phyloP scores from a whole-genome alignment of 2,329 filamentous ascomycete genomes.

The Tolypocladium sp. region DNA sequence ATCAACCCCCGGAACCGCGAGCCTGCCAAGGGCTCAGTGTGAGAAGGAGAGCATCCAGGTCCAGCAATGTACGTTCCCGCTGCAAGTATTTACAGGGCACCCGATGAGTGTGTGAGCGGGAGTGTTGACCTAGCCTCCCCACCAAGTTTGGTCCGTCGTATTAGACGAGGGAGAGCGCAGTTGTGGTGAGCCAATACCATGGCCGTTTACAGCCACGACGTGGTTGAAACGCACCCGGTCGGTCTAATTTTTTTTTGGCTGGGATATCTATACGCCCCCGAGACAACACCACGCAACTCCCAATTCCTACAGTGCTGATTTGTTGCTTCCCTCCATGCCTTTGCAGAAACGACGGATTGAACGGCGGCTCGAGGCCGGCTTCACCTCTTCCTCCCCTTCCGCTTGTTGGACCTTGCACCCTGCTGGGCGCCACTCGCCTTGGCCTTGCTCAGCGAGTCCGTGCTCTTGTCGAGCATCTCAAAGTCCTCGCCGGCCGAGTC shows the following conservation, averaged over 20 bases:
- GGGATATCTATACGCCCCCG: neutral
- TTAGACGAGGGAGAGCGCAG: neutral
- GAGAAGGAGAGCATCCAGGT: neutral
- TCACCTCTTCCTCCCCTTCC: conserved; percentile 31
- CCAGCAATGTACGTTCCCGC: neutral
- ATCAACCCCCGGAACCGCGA: neutral
- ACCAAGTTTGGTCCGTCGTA: neutral
- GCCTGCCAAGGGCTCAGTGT: neutral
- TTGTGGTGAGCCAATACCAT: neutral
- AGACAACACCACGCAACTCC: neutral
- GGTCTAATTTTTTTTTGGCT: neutral
- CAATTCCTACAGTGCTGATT: neutral
- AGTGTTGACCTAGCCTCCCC: too few relatives aligned
- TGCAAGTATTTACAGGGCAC: too few relatives aligned
- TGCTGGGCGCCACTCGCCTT: conserved; percentile 40
- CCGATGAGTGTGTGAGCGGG: too few relatives aligned
- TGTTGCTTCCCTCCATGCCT: neutral
- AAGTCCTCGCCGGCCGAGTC: conserved; percentile 53
- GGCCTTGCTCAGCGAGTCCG: conserved; percentile 42
- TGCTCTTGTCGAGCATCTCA: conserved; percentile 53
- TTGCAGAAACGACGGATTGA: neutral
- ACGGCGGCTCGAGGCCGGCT: neutral
- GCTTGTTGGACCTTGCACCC: conserved; percentile 39
- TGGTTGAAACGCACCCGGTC: neutral
- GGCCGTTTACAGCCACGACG: neutral